Base-by-base conservation (phyloP, 2,329 filamentous ascomycete species). In the Cytospora schulzeri region DNA sequence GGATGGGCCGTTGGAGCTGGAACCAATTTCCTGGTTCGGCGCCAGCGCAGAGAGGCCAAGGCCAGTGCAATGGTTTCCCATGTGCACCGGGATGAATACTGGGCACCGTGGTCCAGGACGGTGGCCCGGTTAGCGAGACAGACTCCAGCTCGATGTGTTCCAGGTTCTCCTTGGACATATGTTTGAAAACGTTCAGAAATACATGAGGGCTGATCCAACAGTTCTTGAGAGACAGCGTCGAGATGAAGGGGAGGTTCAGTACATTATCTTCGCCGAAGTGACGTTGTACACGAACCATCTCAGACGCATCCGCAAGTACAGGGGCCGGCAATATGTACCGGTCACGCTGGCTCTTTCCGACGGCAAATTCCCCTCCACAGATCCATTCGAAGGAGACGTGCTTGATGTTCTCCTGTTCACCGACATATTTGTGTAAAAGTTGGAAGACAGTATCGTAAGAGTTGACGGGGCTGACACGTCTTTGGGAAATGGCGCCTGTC, bases 131-230 rank as follows among this genome's bases (percentile, higher is more conserved):
- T 48, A 91, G 75, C 8, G 89, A 91, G 0, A 91, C 85, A 0
- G 87, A 88, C 68, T 90, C 82, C 2, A 91, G 76, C 11, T 81
- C 81, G 19, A 91, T 72, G 24, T 79, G 81, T 66, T 83, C 78
- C 15, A 91, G 73, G 2, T 73, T 78, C 9, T 75, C 72, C 6
- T 76, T 71, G 24, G 80, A 78, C 73, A 88, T 83, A 5, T 74
- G 72, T 2, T 76, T 75, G 64, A 88, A 75, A 59, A 88, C 79
- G 14, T 80, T 76, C 35, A 81, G 71, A 35, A 91, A 78, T 1
- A 86, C 78, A 50, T 82, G 77, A 0, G 89, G 88, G 3, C 83
- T 83, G 15, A 86, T 77, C 88, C 88, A 91, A 75, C 88, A 91
- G 69, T 91, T 91, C 69, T 85, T 85, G 11, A 91, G 76, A 0